Base-by-base conservation (phyloP, 495 filamentous ascomycete genomes). In the Penicillium silybi region DNA sequence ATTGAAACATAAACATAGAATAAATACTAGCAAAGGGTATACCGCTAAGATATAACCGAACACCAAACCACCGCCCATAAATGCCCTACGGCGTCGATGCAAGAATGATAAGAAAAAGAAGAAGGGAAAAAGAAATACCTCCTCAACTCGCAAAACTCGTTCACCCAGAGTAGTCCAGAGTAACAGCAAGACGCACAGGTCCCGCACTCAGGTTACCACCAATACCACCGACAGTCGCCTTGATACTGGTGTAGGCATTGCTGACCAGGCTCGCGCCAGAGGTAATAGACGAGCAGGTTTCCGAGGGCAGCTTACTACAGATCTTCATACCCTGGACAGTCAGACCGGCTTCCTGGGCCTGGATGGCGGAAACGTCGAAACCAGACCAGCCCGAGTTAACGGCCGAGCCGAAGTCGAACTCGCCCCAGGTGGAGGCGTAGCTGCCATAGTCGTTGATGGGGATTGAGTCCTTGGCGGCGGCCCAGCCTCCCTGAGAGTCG, bases 391-490 rank as follows among this genome's bases (percentile, higher is more conserved):
- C 68, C 11, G 17, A 26, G 62, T 75, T 74, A 40, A 20, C 53
- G 27, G 55, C 47, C 25, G 62, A 66, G 16, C 60, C 66, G 37
- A 73, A 68, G 47, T 72, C 70, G 44, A 75, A 74, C 42, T 75
- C 72, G 44, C 69, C 70, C 72, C 72, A 75, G 53, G 71, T 74
- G 46, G 58, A 57, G 17, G 69, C 64, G 46, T 72, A 74, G 27
- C 63, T 66, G 37, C 71, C 71, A 27, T 50, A 47, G 16, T 17
- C 7, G 44, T 72, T 63, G 15, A 53, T 64, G 23, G 71, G 69
- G 39, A 72, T 59, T 26, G 41, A 49, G 44, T 68, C 73, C 11
- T 62, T 49, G 16, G 64, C 63, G 6, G 71, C 70, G 13, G 65
- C 64, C 37, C 58, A 69, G 40, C 61, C 68, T 56, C 68, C 70